Evolutionary conservation across 345 rosid species (phyloP), one percentile per base, ranked within the genome.

Genomic region (Salix purpurea): DNA sequence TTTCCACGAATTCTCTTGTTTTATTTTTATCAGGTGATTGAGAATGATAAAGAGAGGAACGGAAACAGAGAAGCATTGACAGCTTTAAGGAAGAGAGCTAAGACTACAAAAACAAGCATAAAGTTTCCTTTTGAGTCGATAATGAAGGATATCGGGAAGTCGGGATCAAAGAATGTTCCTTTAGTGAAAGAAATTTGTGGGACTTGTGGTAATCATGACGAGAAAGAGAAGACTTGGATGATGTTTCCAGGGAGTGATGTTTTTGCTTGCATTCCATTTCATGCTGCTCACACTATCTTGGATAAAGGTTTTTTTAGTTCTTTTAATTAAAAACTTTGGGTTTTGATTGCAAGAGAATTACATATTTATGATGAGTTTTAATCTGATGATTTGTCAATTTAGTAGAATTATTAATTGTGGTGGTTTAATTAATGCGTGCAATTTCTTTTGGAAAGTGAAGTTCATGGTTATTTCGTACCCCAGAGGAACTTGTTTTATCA

Each of bases 31-130:
- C 4, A 94, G 96, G 80, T 87, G 73, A 89, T 91, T 76, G 97
- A 92, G 78, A 92, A 85, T 76, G 97, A 92, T 79, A 87, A 83
- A 80, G 60, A 86, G 62, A 88, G 97, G 83, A 92, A 93, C 80
- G 94, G 90, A 4, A 91, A 87, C 77, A 74, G 98, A 77, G 98
- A 89, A 83, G 95, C 96, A 19, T 88, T 92, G 26, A 91, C 95
- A 1, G 94, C 94, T 4, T 83, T 92, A 60, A 84, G 96, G 88
- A 92, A 83, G 88, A 90, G 81, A 78, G 94, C 98, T 78, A 79
- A 86, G 69, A 92, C 97, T 12, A 92, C 97, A 18, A 92, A 82
- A 84, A 87, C 90, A 61, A 89, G 96, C 65, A 83, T 88, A 65
- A 80, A 86, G 21, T 84, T 92, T 71, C 90, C 91, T 65, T 96